Conservation (phyloP, 202 grass and related monocot genomes). For the Schoenoplectus tabernaemontani region DNA sequence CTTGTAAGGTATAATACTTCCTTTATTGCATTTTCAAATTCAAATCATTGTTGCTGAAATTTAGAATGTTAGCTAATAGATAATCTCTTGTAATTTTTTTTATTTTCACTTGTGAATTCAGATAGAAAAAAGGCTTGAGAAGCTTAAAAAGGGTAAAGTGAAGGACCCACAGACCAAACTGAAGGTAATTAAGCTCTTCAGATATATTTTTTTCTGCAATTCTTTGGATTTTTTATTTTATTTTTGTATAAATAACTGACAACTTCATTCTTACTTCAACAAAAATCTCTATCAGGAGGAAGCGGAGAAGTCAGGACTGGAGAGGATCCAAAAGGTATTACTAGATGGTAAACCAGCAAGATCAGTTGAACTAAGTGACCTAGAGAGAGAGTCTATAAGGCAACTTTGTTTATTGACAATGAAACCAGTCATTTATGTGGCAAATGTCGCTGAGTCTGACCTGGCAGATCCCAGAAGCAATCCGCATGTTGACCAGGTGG, state of each 20-base stretch:
- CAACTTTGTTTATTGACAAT: conserved; percentile 90
- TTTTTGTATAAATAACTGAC: conserved; percentile 20
- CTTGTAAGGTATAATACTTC: conserved; percentile 26
- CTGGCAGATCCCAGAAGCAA: conserved; percentile 65
- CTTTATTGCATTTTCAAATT: not conserved
- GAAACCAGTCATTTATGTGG: conserved; percentile 96
- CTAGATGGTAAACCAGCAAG: conserved; percentile 82
- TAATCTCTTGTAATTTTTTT: not conserved
- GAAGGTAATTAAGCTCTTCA: conserved; percentile 39
- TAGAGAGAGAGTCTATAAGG: conserved; percentile 75
- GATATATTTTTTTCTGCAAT: not conserved
- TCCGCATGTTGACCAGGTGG: conserved; percentile 68
- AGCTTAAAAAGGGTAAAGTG: conserved; percentile 91
- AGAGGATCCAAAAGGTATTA: conserved; percentile 66
- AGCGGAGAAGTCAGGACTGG: conserved; percentile 67
- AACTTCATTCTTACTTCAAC: not conserved
- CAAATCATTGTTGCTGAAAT: not conserved
- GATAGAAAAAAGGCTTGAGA: conserved; percentile 97
- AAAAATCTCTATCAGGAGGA: conserved; percentile 47
- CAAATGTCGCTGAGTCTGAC: conserved; percentile 94
- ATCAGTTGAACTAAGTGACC: conserved; percentile 70
- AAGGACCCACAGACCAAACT: conserved; percentile 80
- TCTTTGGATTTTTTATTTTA: not conserved
- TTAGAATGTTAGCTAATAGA: conserved; percentile 1
- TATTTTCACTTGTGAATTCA: conserved; percentile 33